These are phyloP conservation scores for Populus tomentosa DNA, from an alignment of 441 rosid genomes.

Conservation along the genomic window DNA sequence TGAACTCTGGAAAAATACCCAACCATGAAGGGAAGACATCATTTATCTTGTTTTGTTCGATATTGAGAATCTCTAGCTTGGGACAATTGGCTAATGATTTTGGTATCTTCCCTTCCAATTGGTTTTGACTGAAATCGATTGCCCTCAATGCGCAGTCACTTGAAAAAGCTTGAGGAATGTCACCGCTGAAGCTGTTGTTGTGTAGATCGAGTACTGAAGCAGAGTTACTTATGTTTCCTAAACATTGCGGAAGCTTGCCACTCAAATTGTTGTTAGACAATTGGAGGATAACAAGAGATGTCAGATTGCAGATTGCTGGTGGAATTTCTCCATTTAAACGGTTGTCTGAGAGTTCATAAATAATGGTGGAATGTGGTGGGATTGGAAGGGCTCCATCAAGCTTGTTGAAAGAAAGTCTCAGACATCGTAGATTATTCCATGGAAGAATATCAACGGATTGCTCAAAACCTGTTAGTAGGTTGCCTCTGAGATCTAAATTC, in stretches of 20 bases:
- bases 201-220: not conserved
- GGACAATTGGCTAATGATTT: constrained; percentile 26
- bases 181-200: constrained; percentile 9
- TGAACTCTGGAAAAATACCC: constrained; percentile 16
- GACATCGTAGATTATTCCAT: not conserved
- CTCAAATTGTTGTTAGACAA: constrained; percentile 23
- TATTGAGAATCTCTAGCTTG: constrained; percentile 6
- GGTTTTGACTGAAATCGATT: constrained; percentile 12
- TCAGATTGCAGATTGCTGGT: constrained; percentile 10
- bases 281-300: not conserved
- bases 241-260: constrained; percentile 20
- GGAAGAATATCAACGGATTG: constrained; percentile 2
- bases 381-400: constrained; percentile 19
- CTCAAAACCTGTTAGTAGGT: constrained; percentile 16
- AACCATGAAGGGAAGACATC: constrained; percentile 34
- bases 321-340: constrained; percentile 5
- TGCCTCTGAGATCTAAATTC: not conserved
- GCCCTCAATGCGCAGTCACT: not conserved
- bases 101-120: not conserved
- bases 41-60: constrained; percentile 18
- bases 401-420: constrained; percentile 9
- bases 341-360: constrained; percentile 4
- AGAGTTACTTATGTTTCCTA: not conserved
- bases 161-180: constrained; percentile 3
- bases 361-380: constrained; percentile 9